Conservation (phyloP, 2,329 filamentous ascomycete species). For the Coniochaeta sp. region DNA sequence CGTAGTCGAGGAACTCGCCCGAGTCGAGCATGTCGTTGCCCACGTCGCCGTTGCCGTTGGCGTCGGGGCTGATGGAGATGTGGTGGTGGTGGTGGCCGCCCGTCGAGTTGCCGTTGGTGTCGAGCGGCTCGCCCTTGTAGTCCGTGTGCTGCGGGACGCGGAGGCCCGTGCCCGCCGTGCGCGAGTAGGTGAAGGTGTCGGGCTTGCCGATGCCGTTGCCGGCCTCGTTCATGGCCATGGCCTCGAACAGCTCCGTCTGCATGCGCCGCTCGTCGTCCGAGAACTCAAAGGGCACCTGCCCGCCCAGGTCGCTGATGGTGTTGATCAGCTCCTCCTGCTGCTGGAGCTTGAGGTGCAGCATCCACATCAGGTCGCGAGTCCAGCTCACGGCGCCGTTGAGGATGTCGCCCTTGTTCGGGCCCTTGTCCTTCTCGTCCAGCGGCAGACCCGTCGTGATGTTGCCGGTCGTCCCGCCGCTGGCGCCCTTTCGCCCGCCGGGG, state of each 20-base stretch:
- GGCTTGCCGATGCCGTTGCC: slow-evolving; percentile 31
- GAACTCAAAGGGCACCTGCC: slow-evolving; percentile 70
- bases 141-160: slow-evolving; percentile 92
- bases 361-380: slow-evolving; percentile 98
- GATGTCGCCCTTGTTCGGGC: slow-evolving; percentile 97
- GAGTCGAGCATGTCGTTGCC: slow-evolving; percentile 40
- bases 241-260: slow-evolving; percentile 86
- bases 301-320: slow-evolving; percentile 64
- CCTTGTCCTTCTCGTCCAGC: slow-evolving; percentile 95
- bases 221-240: slow-evolving; percentile 72
- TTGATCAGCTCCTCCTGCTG: slow-evolving; percentile 83
- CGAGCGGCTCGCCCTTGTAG: slow-evolving; percentile 71
- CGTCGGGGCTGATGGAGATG: slow-evolving; percentile 47
- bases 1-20: slow-evolving; percentile 59
- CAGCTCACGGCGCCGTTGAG: slow-evolving; percentile 95
- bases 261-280: slow-evolving; percentile 93
- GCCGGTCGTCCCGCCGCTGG: slow-evolving; percentile 53
- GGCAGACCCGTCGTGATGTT: slow-evolving; percentile 91
- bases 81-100: slow-evolving; percentile 25
- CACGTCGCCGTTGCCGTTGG: slow-evolving; percentile 28
- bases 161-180: slow-evolving; percentile 74
- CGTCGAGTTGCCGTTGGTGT: slow-evolving; percentile 29
- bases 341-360: slow-evolving; percentile 80
- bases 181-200: slow-evolving; percentile 67
- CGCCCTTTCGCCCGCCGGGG: slow-evolving; percentile 73